phyloP scores from a whole-genome alignment of 2,329 filamentous ascomycete genomes.

The Paecilomyces dactylethromorphus region DNA sequence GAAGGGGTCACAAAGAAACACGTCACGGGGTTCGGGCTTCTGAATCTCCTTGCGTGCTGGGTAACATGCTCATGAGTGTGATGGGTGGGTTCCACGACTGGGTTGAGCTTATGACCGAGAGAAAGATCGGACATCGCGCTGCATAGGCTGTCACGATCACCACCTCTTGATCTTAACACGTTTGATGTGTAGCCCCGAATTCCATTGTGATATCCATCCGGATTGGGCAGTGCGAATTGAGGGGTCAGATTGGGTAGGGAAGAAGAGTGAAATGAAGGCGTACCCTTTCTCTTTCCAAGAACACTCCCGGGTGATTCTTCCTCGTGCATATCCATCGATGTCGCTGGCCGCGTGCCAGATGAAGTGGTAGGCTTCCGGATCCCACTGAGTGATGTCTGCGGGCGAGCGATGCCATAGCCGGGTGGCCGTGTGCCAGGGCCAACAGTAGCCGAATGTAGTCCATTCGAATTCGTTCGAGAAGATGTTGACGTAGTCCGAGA shows the following conservation, averaged over 20 bases:
- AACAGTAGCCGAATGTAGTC: slow-evolving; percentile 52
- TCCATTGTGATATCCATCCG: slow-evolving; percentile 2
- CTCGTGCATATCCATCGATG: slow-evolving; percentile 36
- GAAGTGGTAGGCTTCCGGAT: slow-evolving; percentile 42
- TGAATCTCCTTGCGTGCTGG: slow-evolving; percentile 12
- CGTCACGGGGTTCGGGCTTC: slow-evolving; percentile 30
- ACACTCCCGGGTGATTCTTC: slow-evolving; percentile 30
- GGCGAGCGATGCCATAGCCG: slow-evolving; percentile 37
- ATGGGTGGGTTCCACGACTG: neutral
- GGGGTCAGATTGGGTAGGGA: slow-evolving; percentile 16
- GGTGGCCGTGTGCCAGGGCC: slow-evolving; percentile 48
- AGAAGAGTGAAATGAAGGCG: slow-evolving; percentile 30
- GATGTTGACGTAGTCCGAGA: slow-evolving; percentile 36
- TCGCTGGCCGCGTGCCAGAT: slow-evolving; percentile 35
- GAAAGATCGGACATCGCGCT: neutral
- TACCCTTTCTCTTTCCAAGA: slow-evolving; percentile 49
- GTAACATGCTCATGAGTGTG: slow-evolving; percentile 5
- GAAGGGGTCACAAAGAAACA: slow-evolving; percentile 25
- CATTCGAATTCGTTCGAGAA: slow-evolving; percentile 38
- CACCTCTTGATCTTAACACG: slow-evolving; percentile 6
- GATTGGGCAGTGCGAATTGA: slow-evolving; percentile 6
- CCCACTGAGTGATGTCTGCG: slow-evolving; percentile 48
- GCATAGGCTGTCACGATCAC: slow-evolving; percentile 18
- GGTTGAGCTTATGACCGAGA: neutral
- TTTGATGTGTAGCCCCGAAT: slow-evolving; percentile 14